phyloP scores from a whole-genome alignment of 352 stramenopile genomes.

The Phytophthora uliginosa region DNA sequence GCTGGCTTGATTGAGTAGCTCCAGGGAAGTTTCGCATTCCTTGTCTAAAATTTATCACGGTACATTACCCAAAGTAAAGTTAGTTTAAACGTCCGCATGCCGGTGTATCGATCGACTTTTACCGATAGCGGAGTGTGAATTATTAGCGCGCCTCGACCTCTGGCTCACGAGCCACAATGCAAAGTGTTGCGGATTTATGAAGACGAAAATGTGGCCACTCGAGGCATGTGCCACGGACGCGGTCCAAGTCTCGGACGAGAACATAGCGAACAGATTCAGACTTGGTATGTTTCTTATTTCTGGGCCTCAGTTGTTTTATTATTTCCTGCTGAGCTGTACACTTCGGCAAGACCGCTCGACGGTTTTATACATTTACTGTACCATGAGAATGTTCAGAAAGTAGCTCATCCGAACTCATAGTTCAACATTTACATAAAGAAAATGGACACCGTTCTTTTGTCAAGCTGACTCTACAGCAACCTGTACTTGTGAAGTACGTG shows the following conservation, averaged over 20 bases:
- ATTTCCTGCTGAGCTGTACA: conserved; percentile 4
- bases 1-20: not conserved
- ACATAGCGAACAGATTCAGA: not conserved
- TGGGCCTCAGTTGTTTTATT: not conserved
- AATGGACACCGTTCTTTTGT: not conserved
- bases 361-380: not conserved
- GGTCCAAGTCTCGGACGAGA: conserved; percentile 21
- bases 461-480: not conserved
- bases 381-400: too few species aligned
- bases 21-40: not conserved
- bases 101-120: not conserved
- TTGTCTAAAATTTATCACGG: not conserved
- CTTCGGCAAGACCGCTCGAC: not conserved
- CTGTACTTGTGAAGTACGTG: not conserved
- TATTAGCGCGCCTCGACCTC: not conserved
- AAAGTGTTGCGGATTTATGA: conserved; percentile 3
- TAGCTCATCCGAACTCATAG: not conserved
- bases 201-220: conserved; percentile 18
- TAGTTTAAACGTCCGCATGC: conserved; percentile 1
- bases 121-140: not conserved
- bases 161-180: conserved; percentile 10
- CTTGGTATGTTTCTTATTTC: conserved; percentile 3
- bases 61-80: not conserved
- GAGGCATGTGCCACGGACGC: conserved; percentile 27
- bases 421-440: not conserved